These are phyloP conservation scores for Pseudogymnoascus verrucosus DNA, from an alignment of 2,329 filamentous ascomycete species.

Conservation along the genomic window DNA sequence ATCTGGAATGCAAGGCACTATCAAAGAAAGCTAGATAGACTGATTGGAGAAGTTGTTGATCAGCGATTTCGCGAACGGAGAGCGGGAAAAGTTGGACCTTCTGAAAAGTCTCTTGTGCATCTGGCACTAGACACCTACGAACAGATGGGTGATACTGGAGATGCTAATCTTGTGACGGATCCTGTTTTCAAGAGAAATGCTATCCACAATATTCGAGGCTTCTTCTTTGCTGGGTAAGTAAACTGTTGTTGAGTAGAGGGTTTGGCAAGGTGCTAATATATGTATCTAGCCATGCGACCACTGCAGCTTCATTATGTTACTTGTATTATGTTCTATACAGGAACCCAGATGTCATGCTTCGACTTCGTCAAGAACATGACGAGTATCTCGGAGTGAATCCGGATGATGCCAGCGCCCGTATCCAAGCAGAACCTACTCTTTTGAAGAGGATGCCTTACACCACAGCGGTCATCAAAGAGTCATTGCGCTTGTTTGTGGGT, in stretches of 20 bases:
- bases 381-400: conserved; percentile 9
- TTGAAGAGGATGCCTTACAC: conserved; percentile 16
- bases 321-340: conserved; percentile 15
- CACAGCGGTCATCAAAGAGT: conserved; percentile 15
- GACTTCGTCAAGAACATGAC: conserved; percentile 14
- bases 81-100: conserved; percentile 10
- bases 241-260: background rate
- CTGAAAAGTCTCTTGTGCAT: conserved; percentile 16
- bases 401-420: background rate
- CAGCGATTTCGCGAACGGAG: conserved; percentile 11
- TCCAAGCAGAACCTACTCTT: conserved; percentile 12
- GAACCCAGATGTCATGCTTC: conserved; percentile 12
- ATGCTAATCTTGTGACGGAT: conserved; percentile 10
- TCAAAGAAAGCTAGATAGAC: conserved; percentile 12
- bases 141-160: conserved; percentile 11
- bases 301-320: conserved; percentile 13
- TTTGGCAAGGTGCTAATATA: background rate
- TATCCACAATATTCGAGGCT: background rate
- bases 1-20: conserved; percentile 14
- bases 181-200: conserved; percentile 16
- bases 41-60: conserved; percentile 13
- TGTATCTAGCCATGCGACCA: conserved; percentile 20
- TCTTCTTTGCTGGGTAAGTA: conserved; percentile 14
- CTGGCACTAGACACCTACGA: conserved; percentile 16
- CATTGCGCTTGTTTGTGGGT: conserved; percentile 15